Percentiles rank a stretch among this genome's conserved stretches.
Evolutionary conservation across 177 flowering plant genomes (phyloP).

Genomic region (Vitis hybrid): DNA sequence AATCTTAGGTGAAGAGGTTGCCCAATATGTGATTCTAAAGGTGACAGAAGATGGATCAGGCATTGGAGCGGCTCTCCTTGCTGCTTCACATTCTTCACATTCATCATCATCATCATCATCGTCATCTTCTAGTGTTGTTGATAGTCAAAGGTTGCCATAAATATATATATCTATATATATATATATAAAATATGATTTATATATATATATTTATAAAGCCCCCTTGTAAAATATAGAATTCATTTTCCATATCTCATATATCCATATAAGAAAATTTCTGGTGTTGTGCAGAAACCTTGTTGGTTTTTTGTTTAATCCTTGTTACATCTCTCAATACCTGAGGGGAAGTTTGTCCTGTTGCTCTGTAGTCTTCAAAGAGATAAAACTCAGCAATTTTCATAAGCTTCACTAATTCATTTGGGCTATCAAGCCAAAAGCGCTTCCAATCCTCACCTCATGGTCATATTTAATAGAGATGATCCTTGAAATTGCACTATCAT

Average conservation of each 20-base stretch:
- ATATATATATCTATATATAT: slow-evolving; percentile 25
- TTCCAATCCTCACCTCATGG: too few relatives aligned
- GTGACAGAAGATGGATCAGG: slow-evolving; percentile 85
- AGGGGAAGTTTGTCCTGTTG: too few relatives aligned
- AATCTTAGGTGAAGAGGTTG: slow-evolving; percentile 76
- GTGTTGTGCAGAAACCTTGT: slow-evolving; percentile 9
- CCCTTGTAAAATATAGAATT: slow-evolving; percentile 47
- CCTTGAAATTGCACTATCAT: too few relatives aligned
- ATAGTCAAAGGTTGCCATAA: slow-evolving; percentile 42
- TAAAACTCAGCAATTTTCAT: too few relatives aligned
- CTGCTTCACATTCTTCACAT: slow-evolving; percentile 58
- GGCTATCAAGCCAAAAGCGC: too few relatives aligned
- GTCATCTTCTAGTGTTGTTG: slow-evolving; percentile 36
- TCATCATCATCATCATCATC: too few relatives aligned
- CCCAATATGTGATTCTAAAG: slow-evolving; percentile 64
- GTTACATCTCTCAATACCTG: neutral
- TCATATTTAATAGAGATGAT: too few relatives aligned
- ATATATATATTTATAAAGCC: slow-evolving; percentile 30
- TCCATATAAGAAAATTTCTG: slow-evolving; percentile 4
- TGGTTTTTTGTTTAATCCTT: neutral
- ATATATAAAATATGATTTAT: neutral
- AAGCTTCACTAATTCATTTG: too few relatives aligned
- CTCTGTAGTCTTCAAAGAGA: too few relatives aligned
- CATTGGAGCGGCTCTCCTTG: slow-evolving; percentile 86
- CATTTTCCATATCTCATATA: slow-evolving; percentile 24